phyloP scores from a whole-genome alignment of 2,329 filamentous ascomycete species.

The Ambrosiella beaveri region DNA sequence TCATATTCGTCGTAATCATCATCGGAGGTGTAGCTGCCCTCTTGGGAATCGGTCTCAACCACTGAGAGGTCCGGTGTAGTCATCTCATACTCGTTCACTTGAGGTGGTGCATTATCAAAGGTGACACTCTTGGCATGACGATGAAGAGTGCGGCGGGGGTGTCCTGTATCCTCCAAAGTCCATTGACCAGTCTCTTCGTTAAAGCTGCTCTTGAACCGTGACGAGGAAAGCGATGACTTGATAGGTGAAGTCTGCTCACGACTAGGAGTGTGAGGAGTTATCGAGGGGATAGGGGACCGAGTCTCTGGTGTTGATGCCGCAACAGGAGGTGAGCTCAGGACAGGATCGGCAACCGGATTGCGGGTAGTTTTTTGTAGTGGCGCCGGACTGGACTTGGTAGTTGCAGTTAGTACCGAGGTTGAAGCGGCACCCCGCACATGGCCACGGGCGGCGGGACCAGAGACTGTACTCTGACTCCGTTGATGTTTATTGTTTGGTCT shows the following conservation, averaged over 20 bases:
- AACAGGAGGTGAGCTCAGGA: constrained; percentile 7
- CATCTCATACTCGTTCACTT: constrained; percentile 97
- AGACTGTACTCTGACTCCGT: constrained; percentile 32
- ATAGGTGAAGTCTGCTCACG: constrained; percentile 62
- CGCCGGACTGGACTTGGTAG: neutral
- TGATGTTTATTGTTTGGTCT: constrained; percentile 23
- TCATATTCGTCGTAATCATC: constrained; percentile 63
- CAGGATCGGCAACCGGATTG: constrained; percentile 2
- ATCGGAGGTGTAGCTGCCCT: constrained; percentile 81
- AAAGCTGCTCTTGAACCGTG: constrained; percentile 48
- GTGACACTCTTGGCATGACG: constrained; percentile 93
- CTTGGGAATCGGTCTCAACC: constrained; percentile 71
- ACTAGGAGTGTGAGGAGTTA: constrained; percentile 36
- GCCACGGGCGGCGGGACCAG: constrained; percentile 11
- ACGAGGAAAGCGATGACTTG: constrained; percentile 70
- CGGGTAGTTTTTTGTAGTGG: neutral
- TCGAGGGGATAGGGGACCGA: constrained; percentile 14
- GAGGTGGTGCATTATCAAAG: constrained; percentile 82
- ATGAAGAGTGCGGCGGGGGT: constrained; percentile 51
- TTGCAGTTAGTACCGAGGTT: constrained; percentile 14
- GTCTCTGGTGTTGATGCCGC: constrained; percentile 10
- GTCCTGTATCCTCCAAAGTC: constrained; percentile 46
- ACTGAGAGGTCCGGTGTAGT: constrained; percentile 92
- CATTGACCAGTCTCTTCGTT: constrained; percentile 52
- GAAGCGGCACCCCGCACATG: constrained; percentile 15